Percentiles rank a stretch among this genome's conserved stretches.
These are phyloP conservation scores for Rhipidocladum racemiflorum DNA, from an alignment of 176 grass and related monocot species.

Conservation along the genomic window DNA sequence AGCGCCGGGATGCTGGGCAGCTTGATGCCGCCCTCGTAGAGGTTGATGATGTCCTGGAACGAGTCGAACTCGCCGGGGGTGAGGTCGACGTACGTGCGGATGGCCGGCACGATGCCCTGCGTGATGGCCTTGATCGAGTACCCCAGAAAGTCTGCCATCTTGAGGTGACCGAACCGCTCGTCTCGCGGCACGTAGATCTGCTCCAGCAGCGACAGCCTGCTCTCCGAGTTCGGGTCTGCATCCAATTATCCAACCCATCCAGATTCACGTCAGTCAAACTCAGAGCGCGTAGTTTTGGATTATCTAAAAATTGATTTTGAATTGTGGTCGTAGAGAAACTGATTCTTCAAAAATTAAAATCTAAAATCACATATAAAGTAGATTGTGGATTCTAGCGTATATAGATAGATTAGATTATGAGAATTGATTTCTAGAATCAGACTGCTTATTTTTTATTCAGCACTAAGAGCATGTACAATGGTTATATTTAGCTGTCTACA, in stretches of 20 bases:
- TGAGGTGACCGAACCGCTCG: conserved; percentile 65
- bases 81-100: conserved; percentile 35
- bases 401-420: too few relatives aligned
- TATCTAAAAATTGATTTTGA: too few relatives aligned
- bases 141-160: conserved; percentile 57
- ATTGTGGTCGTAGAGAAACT: too few relatives aligned
- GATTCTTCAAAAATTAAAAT: too few relatives aligned
- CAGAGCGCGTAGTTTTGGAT: too few relatives aligned
- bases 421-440: too few relatives aligned
- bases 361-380: too few relatives aligned
- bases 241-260: too few relatives aligned
- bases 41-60: conserved; percentile 47
- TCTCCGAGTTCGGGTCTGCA: conserved; percentile 50
- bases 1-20: conserved; percentile 39
- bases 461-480: too few relatives aligned
- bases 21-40: conserved; percentile 57
- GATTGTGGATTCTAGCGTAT: too few relatives aligned
- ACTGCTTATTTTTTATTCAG: too few relatives aligned
- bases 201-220: conserved; percentile 41
- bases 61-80: conserved; percentile 62
- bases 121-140: conserved; percentile 54
- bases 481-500: too few relatives aligned
- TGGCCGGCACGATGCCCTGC: conserved; percentile 39
- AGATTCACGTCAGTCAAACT: neutral
- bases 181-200: conserved; percentile 70